Percentiles rank a stretch among this genome's conserved stretches.
Evolutionary conservation across 306 rosid species (phyloP).

Genomic region (Hippophae gyantsensis): DNA sequence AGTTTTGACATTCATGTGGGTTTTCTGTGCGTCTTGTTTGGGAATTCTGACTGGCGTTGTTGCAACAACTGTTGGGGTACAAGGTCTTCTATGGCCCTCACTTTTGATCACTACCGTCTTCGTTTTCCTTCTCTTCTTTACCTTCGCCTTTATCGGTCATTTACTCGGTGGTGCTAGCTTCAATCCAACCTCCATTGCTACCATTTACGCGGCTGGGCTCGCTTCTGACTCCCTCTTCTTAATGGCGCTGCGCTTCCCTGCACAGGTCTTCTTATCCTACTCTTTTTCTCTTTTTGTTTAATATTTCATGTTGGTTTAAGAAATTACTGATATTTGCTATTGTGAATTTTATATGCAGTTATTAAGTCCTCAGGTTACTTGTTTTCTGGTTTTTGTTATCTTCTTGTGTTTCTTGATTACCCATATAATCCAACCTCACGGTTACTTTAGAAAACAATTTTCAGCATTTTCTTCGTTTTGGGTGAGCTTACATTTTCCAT

Average conservation of each 20-base stretch:
- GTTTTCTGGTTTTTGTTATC: too few species aligned
- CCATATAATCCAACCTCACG: too few species aligned
- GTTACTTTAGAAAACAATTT: too few species aligned
- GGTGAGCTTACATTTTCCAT: too few species aligned
- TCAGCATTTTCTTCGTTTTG: too few species aligned
- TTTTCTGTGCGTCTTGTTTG: constrained; percentile 44
- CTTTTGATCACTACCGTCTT: constrained; percentile 43
- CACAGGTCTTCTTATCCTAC: constrained; percentile 39
- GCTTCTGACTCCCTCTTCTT: constrained; percentile 65
- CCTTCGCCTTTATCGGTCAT: constrained; percentile 44
- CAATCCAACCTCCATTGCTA: constrained; percentile 72
- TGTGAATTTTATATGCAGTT: too few species aligned
- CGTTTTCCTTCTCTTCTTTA: constrained; percentile 46
- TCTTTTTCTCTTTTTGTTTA: neutral
- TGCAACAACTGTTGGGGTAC: constrained; percentile 28
- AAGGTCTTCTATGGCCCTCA: constrained; percentile 43
- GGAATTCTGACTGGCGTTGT: constrained; percentile 42
- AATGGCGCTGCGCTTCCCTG: constrained; percentile 85
- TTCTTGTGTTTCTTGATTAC: too few species aligned
- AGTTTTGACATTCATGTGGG: constrained; percentile 68
- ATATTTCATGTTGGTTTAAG: neutral
- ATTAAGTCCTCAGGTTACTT: too few species aligned
- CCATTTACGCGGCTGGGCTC: constrained; percentile 64
- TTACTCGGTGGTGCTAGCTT: constrained; percentile 86
- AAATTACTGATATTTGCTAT: too few species aligned